Base-by-base conservation (phyloP, 2,329 filamentous ascomycete species). In the Chrysosporium keratinophilum region DNA sequence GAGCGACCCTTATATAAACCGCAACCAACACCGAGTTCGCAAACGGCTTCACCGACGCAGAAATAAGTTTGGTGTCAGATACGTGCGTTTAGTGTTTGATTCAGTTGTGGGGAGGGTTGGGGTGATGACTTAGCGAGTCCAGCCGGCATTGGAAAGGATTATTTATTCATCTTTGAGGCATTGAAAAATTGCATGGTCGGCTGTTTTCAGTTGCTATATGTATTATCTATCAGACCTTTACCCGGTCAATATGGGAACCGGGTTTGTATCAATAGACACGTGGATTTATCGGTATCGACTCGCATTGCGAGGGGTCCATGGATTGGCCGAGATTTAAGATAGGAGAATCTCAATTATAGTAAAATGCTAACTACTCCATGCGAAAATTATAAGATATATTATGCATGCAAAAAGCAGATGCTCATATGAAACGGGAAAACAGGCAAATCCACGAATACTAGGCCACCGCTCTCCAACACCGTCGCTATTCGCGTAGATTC, bases 1-100 rank as follows among this genome's bases (percentile, higher is more conserved):
- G 63, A 68, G 52, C 63, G 66, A 31, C 56, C 65, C 54, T 50
- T 59, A 34, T 50, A 57, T 48, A 52, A 55, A 20, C 51, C 14
- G 5, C 31, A 54, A 17, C n/a, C 50, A n/a, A 40, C 50, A 17
- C 19, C 1, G 4, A 20, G 28, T 3, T 42, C 39, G 6, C 45
- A 39, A 9, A 28, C 45, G 17, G 9, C 37, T 12, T 43, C 44
- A 9, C 23, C 42, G 1, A 3, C 50, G 20, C 43, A 40, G 14
- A 46, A 47, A 10, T 47, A 19, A 35, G 7, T 12, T 19, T 15
- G 14, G 19, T 2, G 11, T 15, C 5, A 3, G 28, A 47, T 31
- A 10, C 14, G 10, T 47, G 39, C 44, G 35, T 56, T 50, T 56
- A 56, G 52, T 12, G 35, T 12, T 37, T 12, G n/a, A 37, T 37